phyloP scores from a whole-genome alignment of 768 basidiomycete species.

The Termitomyces heimii region DNA sequence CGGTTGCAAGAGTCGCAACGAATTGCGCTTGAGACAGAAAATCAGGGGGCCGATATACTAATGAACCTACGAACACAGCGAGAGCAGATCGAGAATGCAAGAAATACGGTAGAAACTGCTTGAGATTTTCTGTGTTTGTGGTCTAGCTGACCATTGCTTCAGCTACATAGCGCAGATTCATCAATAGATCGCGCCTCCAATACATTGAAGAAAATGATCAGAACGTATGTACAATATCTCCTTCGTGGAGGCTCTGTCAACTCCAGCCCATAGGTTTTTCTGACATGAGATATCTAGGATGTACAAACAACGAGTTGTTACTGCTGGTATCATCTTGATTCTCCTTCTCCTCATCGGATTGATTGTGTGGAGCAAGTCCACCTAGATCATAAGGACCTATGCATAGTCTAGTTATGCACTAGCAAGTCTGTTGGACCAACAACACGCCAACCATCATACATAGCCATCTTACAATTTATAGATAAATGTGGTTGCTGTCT shows the following conservation, averaged over 20 bases:
- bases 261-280: slow-evolving; percentile 26
- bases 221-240: slow-evolving; percentile 55
- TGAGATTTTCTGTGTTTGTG: not conserved
- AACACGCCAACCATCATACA: not conserved
- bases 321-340: slow-evolving; percentile 78
- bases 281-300: slow-evolving; percentile 69
- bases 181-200: slow-evolving; percentile 89
- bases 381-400: not conserved
- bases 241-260: slow-evolving; percentile 10
- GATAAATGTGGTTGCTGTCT: not conserved
- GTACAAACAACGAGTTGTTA: slow-evolving; percentile 93
- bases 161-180: slow-evolving; percentile 84
- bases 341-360: slow-evolving; percentile 79
- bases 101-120: slow-evolving; percentile 66
- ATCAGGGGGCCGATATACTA: slow-evolving; percentile 90
- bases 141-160: slow-evolving; percentile 1
- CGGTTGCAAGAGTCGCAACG: slow-evolving; percentile 88
- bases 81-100: slow-evolving; percentile 90
- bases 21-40: slow-evolving; percentile 93
- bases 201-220: slow-evolving; percentile 93
- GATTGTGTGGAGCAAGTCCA: slow-evolving; percentile 70
- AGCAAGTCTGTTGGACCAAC: not conserved
- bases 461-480: not conserved
- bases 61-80: slow-evolving; percentile 79
- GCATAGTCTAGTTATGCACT: not conserved